Base-by-base conservation (phyloP, 2,329 filamentous ascomycete genomes). In the Mycosphaerelloides madeirae region DNA sequence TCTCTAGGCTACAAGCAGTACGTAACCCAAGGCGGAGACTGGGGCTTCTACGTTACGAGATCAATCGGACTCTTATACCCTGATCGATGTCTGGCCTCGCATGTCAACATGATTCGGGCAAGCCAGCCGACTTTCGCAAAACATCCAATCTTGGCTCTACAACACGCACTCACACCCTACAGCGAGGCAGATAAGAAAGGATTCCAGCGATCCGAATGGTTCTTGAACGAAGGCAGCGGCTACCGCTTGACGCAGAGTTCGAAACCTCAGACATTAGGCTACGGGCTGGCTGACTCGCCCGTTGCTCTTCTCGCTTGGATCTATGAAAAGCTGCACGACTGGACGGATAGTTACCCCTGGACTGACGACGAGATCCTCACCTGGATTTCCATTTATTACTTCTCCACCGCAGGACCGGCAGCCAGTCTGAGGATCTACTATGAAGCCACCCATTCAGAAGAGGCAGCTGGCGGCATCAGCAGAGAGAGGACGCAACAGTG, bases 291-390 rank as follows among this genome's bases (percentile, higher is more conserved):
- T 0, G 85, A 89, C 60, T 82, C 77, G 6, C 87, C 86, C 0
- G 77, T 86, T 0, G 84, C 77, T 0, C 67, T 88, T 3, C 70
- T 91, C 1, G 79, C 84, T 0, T 93, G 87, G 87, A 81, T 91
- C 28, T 85, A 85, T 53, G 87, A 91, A 66, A 91, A 91, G 61
- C 67, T 91, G 29, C 79, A 83, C 53, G 81, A 85, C 55, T 91
- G 85, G 86, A 81, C 81, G 0, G 85, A 90, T 56, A 57, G 55
- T 1, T 88, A 88, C 58, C 68, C 76, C 0, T 90, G 85, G 85
- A 83, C 79, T 0, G 81, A 87, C 49, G 84, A 89, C 43, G 85
- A 90, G 66, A 75, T 90, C 7, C 66, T 87, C 19, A 86, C 81
- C 0, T 91, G 85, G 86, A 66, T 89, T 1, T 79, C 74, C 38